These are phyloP conservation scores for Macaranga tanarius DNA, from an alignment of 441 rosid genomes.

Conservation along the genomic window DNA sequence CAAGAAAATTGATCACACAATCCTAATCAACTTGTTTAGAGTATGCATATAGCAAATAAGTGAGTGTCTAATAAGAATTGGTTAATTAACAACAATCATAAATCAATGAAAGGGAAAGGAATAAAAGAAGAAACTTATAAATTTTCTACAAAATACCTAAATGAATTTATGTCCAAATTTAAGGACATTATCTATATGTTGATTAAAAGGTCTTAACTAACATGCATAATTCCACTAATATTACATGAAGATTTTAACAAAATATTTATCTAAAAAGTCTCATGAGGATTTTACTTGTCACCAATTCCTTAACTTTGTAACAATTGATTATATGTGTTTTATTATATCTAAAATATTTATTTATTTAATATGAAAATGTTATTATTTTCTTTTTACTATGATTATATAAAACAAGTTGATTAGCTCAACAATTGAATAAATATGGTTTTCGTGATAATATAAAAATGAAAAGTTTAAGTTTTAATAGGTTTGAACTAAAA, in stretches of 20 bases:
- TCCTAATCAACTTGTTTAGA: no score
- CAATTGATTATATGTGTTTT: not conserved
- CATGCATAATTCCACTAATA: not conserved
- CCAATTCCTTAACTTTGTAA: not conserved
- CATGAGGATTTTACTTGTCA: not conserved
- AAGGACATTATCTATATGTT: not conserved
- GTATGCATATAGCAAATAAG: no score
- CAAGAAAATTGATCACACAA: no score
- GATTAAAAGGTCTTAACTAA: constrained; percentile 9
- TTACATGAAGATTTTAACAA: not conserved
- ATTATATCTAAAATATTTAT: no score
- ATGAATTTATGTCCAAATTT: not conserved
- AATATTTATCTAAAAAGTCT: not conserved
- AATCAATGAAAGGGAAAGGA: not conserved
- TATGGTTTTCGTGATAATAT: no score
- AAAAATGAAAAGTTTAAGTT: no score
- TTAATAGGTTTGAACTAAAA: no score
- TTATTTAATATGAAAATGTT: not conserved
- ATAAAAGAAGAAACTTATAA: not conserved
- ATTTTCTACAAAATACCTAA: no score
- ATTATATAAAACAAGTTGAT: no score
- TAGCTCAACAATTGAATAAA: no score
- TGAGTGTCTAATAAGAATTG: no score
- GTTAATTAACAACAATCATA: not conserved
- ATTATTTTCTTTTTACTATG: not conserved